phyloP scores from a whole-genome alignment of 2,329 filamentous ascomycete species.

The Arthroderma sp. region DNA sequence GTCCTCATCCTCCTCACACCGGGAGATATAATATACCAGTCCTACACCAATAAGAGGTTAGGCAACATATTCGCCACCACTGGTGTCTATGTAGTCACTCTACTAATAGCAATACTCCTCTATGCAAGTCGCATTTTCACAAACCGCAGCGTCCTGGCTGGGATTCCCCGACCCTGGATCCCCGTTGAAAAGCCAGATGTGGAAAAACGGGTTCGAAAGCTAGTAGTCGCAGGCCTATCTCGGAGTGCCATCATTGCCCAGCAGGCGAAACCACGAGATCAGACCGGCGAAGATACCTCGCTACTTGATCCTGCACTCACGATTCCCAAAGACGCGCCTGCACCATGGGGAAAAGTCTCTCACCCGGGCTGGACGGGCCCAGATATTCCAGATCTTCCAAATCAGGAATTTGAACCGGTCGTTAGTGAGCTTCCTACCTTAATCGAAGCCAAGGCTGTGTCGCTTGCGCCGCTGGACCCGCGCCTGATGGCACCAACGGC shows the following conservation, averaged over 20 bases:
- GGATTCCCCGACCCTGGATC: slow-evolving; percentile 76
- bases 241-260: slow-evolving; percentile 72
- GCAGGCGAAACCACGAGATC: slow-evolving; percentile 57
- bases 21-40: slow-evolving; percentile 67
- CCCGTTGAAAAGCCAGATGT: slow-evolving; percentile 79
- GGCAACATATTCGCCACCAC: slow-evolving; percentile 76
- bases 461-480: slow-evolving; percentile 54
- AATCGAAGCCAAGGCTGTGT: slow-evolving; percentile 86
- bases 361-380: slow-evolving; percentile 86
- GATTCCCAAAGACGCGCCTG: slow-evolving; percentile 29
- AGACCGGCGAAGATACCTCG: slow-evolving; percentile 27
- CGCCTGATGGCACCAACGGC: slow-evolving; percentile 19
- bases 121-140: slow-evolving; percentile 79
- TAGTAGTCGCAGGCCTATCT: slow-evolving; percentile 60
- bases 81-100: slow-evolving; percentile 60
- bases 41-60: slow-evolving; percentile 49
- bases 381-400: slow-evolving; percentile 56
- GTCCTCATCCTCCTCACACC: slow-evolving; percentile 67
- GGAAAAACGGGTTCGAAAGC: slow-evolving; percentile 55
- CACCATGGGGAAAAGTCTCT: slow-evolving; percentile 69
- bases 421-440: slow-evolving; percentile 74
- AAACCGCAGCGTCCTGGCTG: slow-evolving; percentile 62
- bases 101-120: slow-evolving; percentile 57
- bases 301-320: slow-evolving; percentile 7
- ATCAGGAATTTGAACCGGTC: slow-evolving; percentile 72